Conservation (phyloP, 1,139 yeast genomes). For the Yamadazyma dushanensis region DNA sequence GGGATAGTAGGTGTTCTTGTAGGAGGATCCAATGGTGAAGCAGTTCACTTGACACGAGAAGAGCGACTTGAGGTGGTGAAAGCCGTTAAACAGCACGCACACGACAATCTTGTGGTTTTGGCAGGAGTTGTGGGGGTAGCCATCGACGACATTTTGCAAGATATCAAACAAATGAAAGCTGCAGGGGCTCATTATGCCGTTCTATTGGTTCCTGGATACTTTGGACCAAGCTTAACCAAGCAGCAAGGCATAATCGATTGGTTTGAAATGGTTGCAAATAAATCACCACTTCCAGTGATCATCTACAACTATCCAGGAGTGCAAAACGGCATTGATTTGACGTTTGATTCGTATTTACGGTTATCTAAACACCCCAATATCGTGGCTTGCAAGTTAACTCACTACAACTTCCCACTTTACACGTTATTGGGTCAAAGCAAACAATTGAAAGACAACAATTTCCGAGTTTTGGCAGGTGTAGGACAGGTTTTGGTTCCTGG, state of each 20-base stretch:
- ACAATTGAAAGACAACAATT: slow-evolving; percentile 32
- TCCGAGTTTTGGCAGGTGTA: slow-evolving; percentile 43
- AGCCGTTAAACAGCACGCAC: slow-evolving; percentile 19
- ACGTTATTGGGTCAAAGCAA: slow-evolving; percentile 38
- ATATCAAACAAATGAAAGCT: slow-evolving; percentile 15
- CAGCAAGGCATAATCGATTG: slow-evolving; percentile 43
- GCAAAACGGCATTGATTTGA: slow-evolving; percentile 35
- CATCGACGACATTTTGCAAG: slow-evolving; percentile 14
- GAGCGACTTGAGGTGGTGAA: slow-evolving; percentile 28
- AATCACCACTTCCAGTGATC: slow-evolving; percentile 40
- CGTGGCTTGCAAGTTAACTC: slow-evolving; percentile 42
- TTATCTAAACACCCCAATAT: slow-evolving; percentile 36
- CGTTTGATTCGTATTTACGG: slow-evolving; percentile 32
- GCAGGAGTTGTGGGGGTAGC: slow-evolving; percentile 33
- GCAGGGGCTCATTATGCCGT: slow-evolving; percentile 33
- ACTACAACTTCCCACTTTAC: slow-evolving; percentile 32
- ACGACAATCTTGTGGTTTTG: slow-evolving; percentile 24
- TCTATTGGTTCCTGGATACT: slow-evolving; percentile 32
- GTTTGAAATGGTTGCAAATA: slow-evolving; percentile 42
- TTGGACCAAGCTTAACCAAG: slow-evolving; percentile 30
- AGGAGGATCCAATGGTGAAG: slow-evolving; percentile 47
- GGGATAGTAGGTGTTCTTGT: slow-evolving; percentile 48
- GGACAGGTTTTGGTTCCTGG: slow-evolving; percentile 50
- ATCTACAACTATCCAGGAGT: slow-evolving; percentile 55
- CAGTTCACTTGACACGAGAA: slow-evolving; percentile 30